phyloP scores from a whole-genome alignment of 805 yeast genomes.

The Lachancea quebecensis region DNA sequence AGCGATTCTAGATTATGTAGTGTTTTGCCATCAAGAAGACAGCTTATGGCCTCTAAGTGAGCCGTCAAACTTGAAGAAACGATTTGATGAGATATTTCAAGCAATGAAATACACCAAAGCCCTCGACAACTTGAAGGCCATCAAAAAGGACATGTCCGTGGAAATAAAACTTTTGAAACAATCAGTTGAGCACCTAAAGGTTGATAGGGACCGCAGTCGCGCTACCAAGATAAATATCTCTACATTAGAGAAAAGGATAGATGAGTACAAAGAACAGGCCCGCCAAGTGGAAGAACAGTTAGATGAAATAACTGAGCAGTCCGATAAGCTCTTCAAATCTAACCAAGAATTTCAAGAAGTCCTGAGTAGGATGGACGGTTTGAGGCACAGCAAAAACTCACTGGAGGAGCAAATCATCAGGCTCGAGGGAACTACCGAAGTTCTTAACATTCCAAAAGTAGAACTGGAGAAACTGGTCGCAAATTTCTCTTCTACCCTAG shows the following conservation, averaged over 20 bases:
- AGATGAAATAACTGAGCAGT: slow-evolving; percentile 45
- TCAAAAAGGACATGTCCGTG: slow-evolving; percentile 68
- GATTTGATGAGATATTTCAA: slow-evolving; percentile 94
- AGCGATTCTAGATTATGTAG: slow-evolving; percentile 83
- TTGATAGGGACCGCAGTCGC: slow-evolving; percentile 68
- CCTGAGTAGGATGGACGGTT: slow-evolving; percentile 53
- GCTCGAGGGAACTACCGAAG: slow-evolving; percentile 28
- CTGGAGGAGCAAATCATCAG: slow-evolving; percentile 46
- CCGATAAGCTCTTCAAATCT: slow-evolving; percentile 59
- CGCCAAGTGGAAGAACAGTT: slow-evolving; percentile 44
- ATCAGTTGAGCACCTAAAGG: slow-evolving; percentile 66
- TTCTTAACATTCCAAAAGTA: slow-evolving; percentile 29
- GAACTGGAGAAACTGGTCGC: slow-evolving; percentile 35
- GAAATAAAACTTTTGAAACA: slow-evolving; percentile 74
- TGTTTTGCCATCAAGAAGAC: slow-evolving; percentile 97
- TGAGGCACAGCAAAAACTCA: slow-evolving; percentile 42
- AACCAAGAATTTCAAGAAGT: slow-evolving; percentile 78
- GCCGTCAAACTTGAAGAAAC: slow-evolving; percentile 78
- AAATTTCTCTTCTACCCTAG: slow-evolving; percentile 35
- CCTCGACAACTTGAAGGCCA: slow-evolving; percentile 64
- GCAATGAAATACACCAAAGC: slow-evolving; percentile 91
- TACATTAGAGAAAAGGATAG: slow-evolving; percentile 39
- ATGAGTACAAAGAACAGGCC: slow-evolving; percentile 42
- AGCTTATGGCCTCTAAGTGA: slow-evolving; percentile 94
- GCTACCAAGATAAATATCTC: slow-evolving; percentile 44